Base-by-base conservation (phyloP, 345 rosid genomes). In the Boechera divaricarpa region DNA sequence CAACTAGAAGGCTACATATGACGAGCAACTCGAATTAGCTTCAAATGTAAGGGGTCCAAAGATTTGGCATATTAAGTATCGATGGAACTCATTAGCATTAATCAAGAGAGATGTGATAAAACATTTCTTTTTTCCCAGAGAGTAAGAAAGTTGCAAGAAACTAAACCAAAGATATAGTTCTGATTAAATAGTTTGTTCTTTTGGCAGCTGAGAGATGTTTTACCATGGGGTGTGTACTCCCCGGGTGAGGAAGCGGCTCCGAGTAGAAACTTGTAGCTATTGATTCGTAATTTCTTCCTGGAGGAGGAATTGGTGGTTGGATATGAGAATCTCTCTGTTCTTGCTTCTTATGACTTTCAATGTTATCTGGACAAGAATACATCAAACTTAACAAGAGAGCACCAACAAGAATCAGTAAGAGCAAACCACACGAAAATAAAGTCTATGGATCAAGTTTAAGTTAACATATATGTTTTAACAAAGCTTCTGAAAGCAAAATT, bases 311-410 rank as follows among this genome's bases (percentile, higher is more conserved):
- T 52, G 88, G 71, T 63, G 84, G 78, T 78, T 84, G 88, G 16
- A 81, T 63, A 55, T 72, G 86, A 56, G 83, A 55, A 79, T 86
- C 97, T 57, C 77, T 71, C 39, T 77, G 84, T 45, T 87, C 87
- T 76, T 82, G 88, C 64, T 86, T 94, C 84, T 92, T 93, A 77
- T 76, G 87, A 70, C 81, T 82, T 72, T 81, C 87, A 54, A 84
- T 83, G 69, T 84, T 92, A 77, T 80, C 97, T 90, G 83, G 55
- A 67, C 69, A 70, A 64, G 28, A 8, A 16, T 3, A 59, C 48
- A 58, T 6, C 48, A 53, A 51, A 76, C 45, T 67, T 67, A 75
- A 75, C 68, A 67, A 74, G 39, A 64, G 71, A 55, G 39, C 72
- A 66, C 58, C 31, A 21, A 24, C 64, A 64, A 77, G 65, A 69